Evolutionary conservation across 2,329 filamentous ascomycete genomes (phyloP), one percentile per base, ranked within the genome.

Genomic region (Chrysosporium keratinophilum): DNA sequence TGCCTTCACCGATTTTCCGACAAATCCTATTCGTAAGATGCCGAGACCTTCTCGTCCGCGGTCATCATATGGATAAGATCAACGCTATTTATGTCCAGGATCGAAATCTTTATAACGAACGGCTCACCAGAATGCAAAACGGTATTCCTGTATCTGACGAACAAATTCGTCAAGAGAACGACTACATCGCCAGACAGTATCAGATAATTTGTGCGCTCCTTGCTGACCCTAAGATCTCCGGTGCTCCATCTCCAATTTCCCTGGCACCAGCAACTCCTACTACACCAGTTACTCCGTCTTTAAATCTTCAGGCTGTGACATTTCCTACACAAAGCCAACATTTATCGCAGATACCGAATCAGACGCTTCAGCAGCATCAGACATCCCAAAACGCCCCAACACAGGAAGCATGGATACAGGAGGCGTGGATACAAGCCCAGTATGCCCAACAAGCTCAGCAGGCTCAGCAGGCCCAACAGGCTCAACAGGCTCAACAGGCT

Each of bases 1-100:
- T 83, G 11, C 63, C 62, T 6, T 84, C 81, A 0, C 62, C 68
- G 0, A 69, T 75, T 1, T 65, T 85, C 5, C 78, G 81, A 59
- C 65, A 64, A 1, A 75, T 81, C 28, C 65, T 81, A 2, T 84
- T 82, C 54, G 49, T 61, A 12, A 64, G 63, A 7, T 60, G 64
- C n/a, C 64, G 61, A 46, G 66, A 68, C 9, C 58, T 61, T 40
- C 45, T 70, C 10, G 61, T 59, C 31, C 60, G 57, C 1, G 17
- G 34, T 5, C 50, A 23, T 3, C 19, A 52, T 9, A 50, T 56
- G 6, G 20, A 52, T 15, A 42, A 52, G 6, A 54, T 67, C 42
- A 54, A 56, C 50, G 19, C 49, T 11, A 52, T 62, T 39, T 63
- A 60, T 56, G 35, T n/a, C 1, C 40, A 50, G n/a, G 60, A 67